Base-by-base conservation (phyloP, 2,329 filamentous ascomycete species). In the Proliferodiscus dingleyae region DNA sequence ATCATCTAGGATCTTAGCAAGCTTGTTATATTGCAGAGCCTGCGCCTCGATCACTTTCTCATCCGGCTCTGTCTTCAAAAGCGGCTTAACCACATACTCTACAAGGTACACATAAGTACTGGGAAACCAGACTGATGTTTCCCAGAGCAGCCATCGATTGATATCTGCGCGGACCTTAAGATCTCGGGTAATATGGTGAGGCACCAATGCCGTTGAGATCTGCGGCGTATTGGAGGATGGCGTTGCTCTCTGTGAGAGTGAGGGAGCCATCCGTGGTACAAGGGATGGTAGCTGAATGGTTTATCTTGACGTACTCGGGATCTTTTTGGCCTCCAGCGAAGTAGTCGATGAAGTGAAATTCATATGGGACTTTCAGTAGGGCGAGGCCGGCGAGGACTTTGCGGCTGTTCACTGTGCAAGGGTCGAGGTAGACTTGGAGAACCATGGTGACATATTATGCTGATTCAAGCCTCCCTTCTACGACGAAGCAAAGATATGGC, bases 71-170 rank as follows among this genome's bases (percentile, higher is more conserved):
- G 44, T n/a, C 13, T 46, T 41, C 4, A 50, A 22, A 2, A 52
- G 39, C 7, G 50, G 50, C 29, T 49, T 52, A 9, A 52, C 50
- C 18, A 52, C 47, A 23, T 47, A 47, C 37, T 52, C 50, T 23
- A 52, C 47, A 13, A 52, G 44, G 36, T 47, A 52, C 23, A 41
- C 22, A 22, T 49, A 52, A 24, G 43, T 47, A 16, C 43, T 47
- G 23, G 38, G 50, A 26, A 50, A 52, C 50, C 50, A 52, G 5
- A 48, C 45, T 2, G 50, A 52, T 5, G 41, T 47, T 36, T 52
- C 50, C 50, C 50, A 52, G 15, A 52, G 21, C 3, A 52, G 43
- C 50, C 50, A 52, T n/a, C 42, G 36, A 28, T 52, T 52, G 38
- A 52, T 47, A 30, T 37, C 23, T 6, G 46, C 45, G 7, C 50